Evolutionary conservation across 1,284 basidiomycete species (phyloP).

Genomic region (Tilletia indica): DNA sequence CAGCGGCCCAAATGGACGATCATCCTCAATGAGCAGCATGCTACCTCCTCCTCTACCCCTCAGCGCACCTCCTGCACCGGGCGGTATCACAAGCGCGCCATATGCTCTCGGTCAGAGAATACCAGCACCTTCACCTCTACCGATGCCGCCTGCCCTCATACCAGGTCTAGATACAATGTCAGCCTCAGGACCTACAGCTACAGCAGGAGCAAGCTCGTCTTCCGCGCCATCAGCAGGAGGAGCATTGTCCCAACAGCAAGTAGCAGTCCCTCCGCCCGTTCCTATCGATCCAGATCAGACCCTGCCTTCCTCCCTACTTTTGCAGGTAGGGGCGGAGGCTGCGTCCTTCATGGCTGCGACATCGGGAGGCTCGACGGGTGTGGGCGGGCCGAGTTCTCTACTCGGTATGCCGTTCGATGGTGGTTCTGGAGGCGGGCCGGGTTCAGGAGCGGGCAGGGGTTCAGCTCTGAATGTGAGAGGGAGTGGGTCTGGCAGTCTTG

Average conservation of each 20-base stretch:
- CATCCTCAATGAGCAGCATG: not conserved
- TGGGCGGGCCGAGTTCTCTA: not conserved
- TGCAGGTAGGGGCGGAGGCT: slow-evolving; percentile 23
- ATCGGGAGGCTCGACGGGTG: not conserved
- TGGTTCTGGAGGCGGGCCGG: not conserved
- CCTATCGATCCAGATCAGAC: slow-evolving; percentile 24
- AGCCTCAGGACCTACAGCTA: not conserved
- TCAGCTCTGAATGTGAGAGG: not conserved
- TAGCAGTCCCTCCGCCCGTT: slow-evolving; percentile 23
- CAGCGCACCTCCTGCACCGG: not conserved
- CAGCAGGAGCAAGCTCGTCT: not conserved
- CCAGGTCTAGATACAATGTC: slow-evolving; percentile 1
- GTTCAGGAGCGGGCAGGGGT: not conserved
- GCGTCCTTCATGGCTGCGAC: slow-evolving; percentile 12
- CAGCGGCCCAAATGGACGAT: not conserved
- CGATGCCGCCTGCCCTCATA: slow-evolving; percentile 1
- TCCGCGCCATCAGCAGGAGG: not conserved
- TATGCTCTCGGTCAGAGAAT: not conserved
- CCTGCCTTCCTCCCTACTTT: slow-evolving; percentile 18
- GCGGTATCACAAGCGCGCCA: no score
- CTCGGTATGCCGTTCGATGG: slow-evolving; percentile 1
- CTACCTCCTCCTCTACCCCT: not conserved
- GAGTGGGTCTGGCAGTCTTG: no score
- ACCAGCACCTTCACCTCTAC: not conserved
- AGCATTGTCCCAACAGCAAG: slow-evolving; percentile 12